Conservation (phyloP, 2,329 filamentous ascomycete species). For the Raffaelea deltoideospora region DNA sequence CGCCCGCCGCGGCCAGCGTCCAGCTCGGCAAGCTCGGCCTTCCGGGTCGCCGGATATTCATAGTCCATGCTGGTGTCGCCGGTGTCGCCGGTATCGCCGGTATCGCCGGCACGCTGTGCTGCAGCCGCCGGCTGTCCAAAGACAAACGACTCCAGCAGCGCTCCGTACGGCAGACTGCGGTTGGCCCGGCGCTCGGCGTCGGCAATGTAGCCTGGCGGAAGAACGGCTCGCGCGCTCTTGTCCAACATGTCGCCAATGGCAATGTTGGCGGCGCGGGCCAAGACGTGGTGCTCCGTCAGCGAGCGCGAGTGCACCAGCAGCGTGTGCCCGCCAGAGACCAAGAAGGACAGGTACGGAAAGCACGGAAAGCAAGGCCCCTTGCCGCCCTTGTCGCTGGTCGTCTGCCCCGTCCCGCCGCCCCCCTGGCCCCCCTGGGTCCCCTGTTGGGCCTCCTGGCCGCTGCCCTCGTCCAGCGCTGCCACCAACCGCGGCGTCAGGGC, state of each 20-base stretch:
- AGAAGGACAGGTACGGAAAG: constrained; percentile 77
- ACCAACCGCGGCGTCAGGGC: constrained; percentile 74
- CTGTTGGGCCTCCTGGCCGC: no score
- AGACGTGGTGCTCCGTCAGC: constrained; percentile 53
- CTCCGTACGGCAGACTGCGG: constrained; percentile 61
- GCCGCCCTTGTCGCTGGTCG: neutral
- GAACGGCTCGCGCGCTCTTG: constrained; percentile 63
- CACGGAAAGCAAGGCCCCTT: constrained; percentile 20
- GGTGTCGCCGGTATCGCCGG: constrained; percentile 14
- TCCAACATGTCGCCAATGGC: constrained; percentile 86
- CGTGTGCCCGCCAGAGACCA: constrained; percentile 87
- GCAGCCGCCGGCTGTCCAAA: no score
- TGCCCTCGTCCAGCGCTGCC: constrained; percentile 45
- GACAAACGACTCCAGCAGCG: constrained; percentile 65
- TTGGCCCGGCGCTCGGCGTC: constrained; percentile 19
- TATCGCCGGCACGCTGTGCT: constrained; percentile 12
- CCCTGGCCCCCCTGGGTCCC: constrained; percentile 1
- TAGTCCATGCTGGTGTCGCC: constrained; percentile 30
- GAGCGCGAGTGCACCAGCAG: constrained; percentile 62
- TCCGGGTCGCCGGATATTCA: constrained; percentile 38
- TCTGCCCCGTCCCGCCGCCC: neutral
- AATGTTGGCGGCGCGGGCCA: constrained; percentile 62
- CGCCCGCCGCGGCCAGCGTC: constrained; percentile 39
- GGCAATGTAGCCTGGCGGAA: constrained; percentile 46
- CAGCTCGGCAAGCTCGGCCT: constrained; percentile 37